phyloP scores from a whole-genome alignment of 2,329 filamentous ascomycete species.

The Aspergillus fumigatus region DNA sequence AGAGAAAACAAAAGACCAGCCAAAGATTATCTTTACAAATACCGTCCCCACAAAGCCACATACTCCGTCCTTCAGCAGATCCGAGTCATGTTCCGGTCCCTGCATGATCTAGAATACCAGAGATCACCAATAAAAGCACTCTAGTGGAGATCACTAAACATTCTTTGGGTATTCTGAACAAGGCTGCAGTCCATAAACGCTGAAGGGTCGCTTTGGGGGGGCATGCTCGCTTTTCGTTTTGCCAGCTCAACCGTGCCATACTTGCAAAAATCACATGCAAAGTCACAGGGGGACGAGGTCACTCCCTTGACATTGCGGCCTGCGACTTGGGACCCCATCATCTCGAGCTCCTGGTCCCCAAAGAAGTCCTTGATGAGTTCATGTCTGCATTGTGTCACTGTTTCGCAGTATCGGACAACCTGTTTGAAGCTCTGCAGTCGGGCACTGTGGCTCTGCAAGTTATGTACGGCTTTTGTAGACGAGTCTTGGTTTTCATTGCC shows the following conservation, averaged over 20 bases:
- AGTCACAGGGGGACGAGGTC: slow-evolving; percentile 56
- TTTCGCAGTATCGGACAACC: slow-evolving; percentile 78
- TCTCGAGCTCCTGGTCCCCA: slow-evolving; percentile 52
- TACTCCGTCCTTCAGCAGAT: not conserved
- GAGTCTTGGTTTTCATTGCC: slow-evolving; percentile 1
- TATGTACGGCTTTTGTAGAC: slow-evolving; percentile 30
- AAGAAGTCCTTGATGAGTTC: slow-evolving; percentile 71
- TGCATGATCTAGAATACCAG: not conserved
- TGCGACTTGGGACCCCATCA: slow-evolving; percentile 25
- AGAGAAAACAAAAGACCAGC: not conserved
- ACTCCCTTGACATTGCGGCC: not conserved
- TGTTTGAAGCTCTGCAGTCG: slow-evolving; percentile 61
- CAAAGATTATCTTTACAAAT: not conserved
- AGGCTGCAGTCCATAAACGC: slow-evolving; percentile 9
- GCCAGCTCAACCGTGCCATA: slow-evolving; percentile 55
- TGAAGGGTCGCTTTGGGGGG: slow-evolving; percentile 10
- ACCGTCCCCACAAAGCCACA: not conserved
- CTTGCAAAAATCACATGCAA: slow-evolving; percentile 76
- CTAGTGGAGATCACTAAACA: slow-evolving; percentile 12
- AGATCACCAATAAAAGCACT: not conserved
- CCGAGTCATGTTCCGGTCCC: not conserved
- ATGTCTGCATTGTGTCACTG: slow-evolving; percentile 68
- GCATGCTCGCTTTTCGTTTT: slow-evolving; percentile 47
- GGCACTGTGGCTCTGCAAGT: slow-evolving; percentile 34
- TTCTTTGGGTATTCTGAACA: slow-evolving; percentile 10